These are phyloP conservation scores for Argentina anserina DNA, from an alignment of 306 rosid genomes.

Conservation along the genomic window DNA sequence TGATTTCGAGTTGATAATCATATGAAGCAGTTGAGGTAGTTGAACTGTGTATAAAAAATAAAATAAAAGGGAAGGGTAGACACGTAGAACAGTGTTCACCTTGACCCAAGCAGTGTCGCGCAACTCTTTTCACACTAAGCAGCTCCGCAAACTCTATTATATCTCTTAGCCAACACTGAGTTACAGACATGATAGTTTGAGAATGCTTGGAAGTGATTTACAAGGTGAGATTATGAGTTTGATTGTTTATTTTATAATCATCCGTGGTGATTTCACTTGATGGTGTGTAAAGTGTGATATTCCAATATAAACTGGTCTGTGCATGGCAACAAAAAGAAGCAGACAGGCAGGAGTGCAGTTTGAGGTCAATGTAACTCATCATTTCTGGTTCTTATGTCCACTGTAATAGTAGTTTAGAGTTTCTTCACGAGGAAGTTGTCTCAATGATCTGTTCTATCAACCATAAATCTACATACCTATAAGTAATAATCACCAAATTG, in stretches of 20 bases:
- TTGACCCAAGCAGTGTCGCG: not conserved
- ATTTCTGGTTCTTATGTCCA: not conserved
- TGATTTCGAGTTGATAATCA: not conserved
- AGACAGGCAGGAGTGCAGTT: not conserved
- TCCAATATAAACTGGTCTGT: not conserved
- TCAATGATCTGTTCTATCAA: not conserved
- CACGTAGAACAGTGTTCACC: not conserved
- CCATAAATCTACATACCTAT: not conserved
- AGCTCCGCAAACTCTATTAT: not conserved
- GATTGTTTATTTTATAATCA: not conserved
- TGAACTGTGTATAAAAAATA: not conserved
- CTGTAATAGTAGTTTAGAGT: not conserved
- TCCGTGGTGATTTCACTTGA: not conserved
- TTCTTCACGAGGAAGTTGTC: not conserved
- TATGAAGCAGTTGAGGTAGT: not conserved
- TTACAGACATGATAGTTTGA: not conserved
- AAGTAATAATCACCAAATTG: not conserved
- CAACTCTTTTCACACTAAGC: no score
- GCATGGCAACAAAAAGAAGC: not conserved
- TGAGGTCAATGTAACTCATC: no score
- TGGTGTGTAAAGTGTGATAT: not conserved
- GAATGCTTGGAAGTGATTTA: not conserved
- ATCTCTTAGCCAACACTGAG: not conserved
- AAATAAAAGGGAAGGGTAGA: not conserved
- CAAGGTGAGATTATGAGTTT: not conserved